Evolutionary conservation across 306 rosid genomes (phyloP).

Genomic region (Cicer judaicum): DNA sequence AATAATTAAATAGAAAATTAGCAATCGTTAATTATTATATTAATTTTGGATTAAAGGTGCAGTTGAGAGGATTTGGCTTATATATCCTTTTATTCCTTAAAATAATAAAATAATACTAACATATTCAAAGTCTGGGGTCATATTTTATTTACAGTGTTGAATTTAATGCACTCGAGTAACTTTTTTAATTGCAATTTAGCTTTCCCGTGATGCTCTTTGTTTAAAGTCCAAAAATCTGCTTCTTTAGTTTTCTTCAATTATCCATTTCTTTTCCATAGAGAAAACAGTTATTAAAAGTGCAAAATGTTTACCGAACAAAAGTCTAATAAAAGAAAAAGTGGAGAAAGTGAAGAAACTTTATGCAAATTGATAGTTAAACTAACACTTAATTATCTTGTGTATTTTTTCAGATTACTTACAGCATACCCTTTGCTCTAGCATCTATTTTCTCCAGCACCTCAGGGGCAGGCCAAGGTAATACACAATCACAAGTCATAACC

Average conservation of each 20-base stretch:
- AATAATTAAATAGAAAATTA: background rate
- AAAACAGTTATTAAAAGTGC: conserved; percentile 6
- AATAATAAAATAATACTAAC: conserved; percentile 4
- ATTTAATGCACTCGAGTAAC: conserved; percentile 9
- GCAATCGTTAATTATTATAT: background rate
- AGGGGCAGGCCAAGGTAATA: conserved; percentile 91
- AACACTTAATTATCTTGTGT: conserved; percentile 22
- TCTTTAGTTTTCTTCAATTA: conserved; percentile 28
- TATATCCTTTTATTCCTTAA: conserved; percentile 27
- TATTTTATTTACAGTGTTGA: background rate
- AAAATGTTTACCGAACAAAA: background rate
- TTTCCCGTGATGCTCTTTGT: conserved; percentile 32
- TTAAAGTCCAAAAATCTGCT: conserved; percentile 10
- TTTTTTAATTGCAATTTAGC: conserved; percentile 4
- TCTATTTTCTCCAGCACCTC: conserved; percentile 72
- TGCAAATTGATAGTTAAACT: background rate
- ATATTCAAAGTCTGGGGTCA: conserved; percentile 27
- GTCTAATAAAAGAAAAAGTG: too few species aligned
- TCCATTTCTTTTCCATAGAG: conserved; percentile 12
- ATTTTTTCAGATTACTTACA: conserved; percentile 70
- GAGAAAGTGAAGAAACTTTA: conserved; percentile 26
- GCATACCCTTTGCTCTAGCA: conserved; percentile 90
- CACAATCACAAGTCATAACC: background rate
- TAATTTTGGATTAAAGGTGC: conserved; percentile 4
- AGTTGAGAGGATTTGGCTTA: background rate